Percentiles rank a stretch among this genome's conserved stretches.
Evolutionary conservation across 805 yeast species (phyloP).

Genomic region (Kuraishia cidri): DNA sequence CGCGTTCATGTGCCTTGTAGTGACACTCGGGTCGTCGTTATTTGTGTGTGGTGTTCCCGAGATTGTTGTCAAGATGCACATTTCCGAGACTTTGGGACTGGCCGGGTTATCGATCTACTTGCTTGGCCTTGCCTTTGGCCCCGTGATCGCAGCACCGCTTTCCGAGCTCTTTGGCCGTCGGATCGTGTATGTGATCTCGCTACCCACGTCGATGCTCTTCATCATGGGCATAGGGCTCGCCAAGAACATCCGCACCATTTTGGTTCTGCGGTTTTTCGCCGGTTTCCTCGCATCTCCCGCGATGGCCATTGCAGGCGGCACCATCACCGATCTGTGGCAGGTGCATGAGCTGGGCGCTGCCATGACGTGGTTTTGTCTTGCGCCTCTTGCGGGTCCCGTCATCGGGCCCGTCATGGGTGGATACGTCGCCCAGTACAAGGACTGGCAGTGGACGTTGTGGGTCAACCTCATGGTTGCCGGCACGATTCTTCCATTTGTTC

Average conservation of each 20-base stretch:
- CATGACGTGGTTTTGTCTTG: conserved; percentile 70
- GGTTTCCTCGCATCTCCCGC: conserved; percentile 79
- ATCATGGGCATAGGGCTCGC: conserved; percentile 69
- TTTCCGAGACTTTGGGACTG: conserved; percentile 51
- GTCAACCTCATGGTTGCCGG: conserved; percentile 64
- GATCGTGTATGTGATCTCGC: conserved; percentile 45
- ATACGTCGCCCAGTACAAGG: conserved; percentile 52
- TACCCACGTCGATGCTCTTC: conserved; percentile 62
- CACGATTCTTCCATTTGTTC: conserved; percentile 34
- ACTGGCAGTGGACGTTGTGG: conserved; percentile 70
- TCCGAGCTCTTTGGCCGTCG: conserved; percentile 65
- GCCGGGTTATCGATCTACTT: conserved; percentile 65
- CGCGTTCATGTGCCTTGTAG: conserved; percentile 57
- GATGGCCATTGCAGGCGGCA: conserved; percentile 78
- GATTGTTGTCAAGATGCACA: conserved; percentile 34
- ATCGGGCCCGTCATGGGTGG: conserved; percentile 72
- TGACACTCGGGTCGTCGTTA: conserved; percentile 69
- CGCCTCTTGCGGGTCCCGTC: conserved; percentile 78
- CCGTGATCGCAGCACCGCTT: conserved; percentile 63
- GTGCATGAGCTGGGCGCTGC: conserved; percentile 60
- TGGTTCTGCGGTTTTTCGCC: conserved; percentile 65
- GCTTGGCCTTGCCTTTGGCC: conserved; percentile 65
- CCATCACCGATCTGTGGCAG: conserved; percentile 70
- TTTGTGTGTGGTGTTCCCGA: conserved; percentile 59
- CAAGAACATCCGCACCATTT: conserved; percentile 45